Evolutionary conservation across 2,329 filamentous ascomycete genomes (phyloP).

Genomic region (Botrytis fabae): DNA sequence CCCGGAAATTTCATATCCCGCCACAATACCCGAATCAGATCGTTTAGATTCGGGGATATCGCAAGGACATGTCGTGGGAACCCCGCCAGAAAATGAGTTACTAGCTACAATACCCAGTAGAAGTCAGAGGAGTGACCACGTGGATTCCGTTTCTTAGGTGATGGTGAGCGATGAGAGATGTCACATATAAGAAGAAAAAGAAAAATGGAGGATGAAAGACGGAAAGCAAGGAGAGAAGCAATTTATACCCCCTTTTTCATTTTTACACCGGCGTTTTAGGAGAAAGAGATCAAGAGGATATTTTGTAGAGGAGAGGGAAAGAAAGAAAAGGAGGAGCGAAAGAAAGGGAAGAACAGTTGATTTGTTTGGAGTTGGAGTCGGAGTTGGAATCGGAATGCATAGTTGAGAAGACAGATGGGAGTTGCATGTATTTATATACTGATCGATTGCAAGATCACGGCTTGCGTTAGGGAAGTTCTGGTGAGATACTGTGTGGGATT

Average conservation of each 20-base stretch:
- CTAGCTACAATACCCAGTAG: conserved; percentile 5
- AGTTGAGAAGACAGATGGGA: background rate
- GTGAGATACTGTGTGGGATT: background rate
- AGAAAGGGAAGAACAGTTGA: background rate
- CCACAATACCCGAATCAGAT: conserved; percentile 17
- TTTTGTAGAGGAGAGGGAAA: background rate
- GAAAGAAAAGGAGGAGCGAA: background rate
- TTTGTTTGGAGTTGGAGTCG: background rate
- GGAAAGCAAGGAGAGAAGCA: background rate
- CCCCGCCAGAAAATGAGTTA: background rate
- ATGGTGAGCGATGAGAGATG: background rate
- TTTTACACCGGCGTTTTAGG: background rate
- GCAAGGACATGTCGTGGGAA: background rate
- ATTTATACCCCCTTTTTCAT: conserved; percentile 14
- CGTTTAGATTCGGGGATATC: conserved; percentile 12
- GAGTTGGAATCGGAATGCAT: background rate
- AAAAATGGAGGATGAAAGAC: background rate
- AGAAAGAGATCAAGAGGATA: background rate
- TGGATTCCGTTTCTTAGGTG: background rate
- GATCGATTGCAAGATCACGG: conserved; percentile 7
- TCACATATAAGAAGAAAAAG: background rate
- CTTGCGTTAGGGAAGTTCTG: background rate
- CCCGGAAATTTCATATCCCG: conserved; percentile 60
- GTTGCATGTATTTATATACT: conserved; percentile 13
- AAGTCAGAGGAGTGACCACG: background rate